Base-by-base conservation (phyloP, 345 rosid genomes). In the Salix purpurea region DNA sequence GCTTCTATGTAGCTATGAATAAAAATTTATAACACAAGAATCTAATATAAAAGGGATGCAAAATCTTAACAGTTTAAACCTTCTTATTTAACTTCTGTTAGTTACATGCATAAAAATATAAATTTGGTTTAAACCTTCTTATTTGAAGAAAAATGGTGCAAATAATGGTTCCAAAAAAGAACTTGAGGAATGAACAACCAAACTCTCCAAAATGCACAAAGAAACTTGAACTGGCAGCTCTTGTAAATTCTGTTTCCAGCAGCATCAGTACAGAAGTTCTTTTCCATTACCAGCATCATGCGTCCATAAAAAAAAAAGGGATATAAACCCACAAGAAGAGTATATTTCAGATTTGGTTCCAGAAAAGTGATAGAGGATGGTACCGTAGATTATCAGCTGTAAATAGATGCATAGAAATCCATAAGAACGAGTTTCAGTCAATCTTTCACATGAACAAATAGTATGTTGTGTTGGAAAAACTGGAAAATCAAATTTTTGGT, bases 301-400 rank as follows among this genome's bases (percentile, higher is more conserved):
- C 97, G 82, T 75, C 97, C 97, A 37, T 88, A 89, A 67, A 74
- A 83, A 77, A 73, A n/a, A 50, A 69, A 69, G 14, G 91, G 83
- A 30, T 92, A 87, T 75, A 93, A 78, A 56, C 83, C 86, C 84
- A 95, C 96, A 67, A 88, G 83, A 75, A 95, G 89, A 16, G 90
- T 85, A 79, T 95, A 95, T 75, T 79, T 80, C 65, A 95, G 88
- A 81, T 86, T 83, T 48, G 84, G 83, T 82, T 87, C 83, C 79
- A 91, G 77, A 79, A 86, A 76, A 46, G 85, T 77, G 56, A 93
- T 39, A 1, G 97, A 90, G 67, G 97, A 89, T 24, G 99, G 97
- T 74, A 62, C 97, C 99, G 72, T 95, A 95, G 65, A 93, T 97
- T 69, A 93, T 85, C 80, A 95, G 91, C 99, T 95, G 94, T 75